Conservation (phyloP, 768 basidiomycete genomes). For the Pisolithus sp. region DNA sequence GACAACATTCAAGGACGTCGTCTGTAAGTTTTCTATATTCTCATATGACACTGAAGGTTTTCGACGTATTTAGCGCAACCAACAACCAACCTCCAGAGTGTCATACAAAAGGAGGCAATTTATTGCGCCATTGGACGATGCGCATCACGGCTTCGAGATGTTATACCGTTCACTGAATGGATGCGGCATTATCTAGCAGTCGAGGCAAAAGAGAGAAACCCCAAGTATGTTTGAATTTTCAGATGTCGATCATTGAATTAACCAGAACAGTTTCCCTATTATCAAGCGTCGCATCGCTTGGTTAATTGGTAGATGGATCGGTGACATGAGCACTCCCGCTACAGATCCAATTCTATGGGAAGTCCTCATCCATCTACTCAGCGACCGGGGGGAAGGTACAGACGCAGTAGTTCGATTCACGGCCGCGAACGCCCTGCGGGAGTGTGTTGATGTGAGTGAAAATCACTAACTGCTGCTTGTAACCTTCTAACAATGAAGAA, state of each 20-base stretch:
- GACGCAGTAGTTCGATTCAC: constrained; percentile 86
- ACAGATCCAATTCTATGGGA: constrained; percentile 71
- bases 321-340: constrained; percentile 55
- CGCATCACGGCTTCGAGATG: constrained; percentile 50
- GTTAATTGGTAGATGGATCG: constrained; percentile 87
- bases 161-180: constrained; percentile 68
- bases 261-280: constrained; percentile 64
- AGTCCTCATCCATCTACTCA: constrained; percentile 69
- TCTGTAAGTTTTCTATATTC: constrained; percentile 35
- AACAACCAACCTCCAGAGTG: constrained; percentile 45
- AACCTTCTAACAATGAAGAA: constrained; percentile 23
- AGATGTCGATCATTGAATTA: background rate
- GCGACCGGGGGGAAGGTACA: constrained; percentile 60
- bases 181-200: constrained; percentile 49
- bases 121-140: constrained; percentile 90
- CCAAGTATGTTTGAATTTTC: constrained; percentile 38
- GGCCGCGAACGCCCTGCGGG: constrained; percentile 69
- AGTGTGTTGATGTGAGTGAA: constrained; percentile 75
- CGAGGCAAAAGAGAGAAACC: constrained; percentile 56
- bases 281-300: constrained; percentile 94
- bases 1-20: constrained; percentile 52
- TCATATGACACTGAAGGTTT: background rate
- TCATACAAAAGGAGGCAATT: constrained; percentile 78
- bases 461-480: background rate
- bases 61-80: constrained; percentile 32